Evolutionary conservation across 2,329 filamentous ascomycete species (phyloP).

Genomic region (Scedosporium apiospermum): DNA sequence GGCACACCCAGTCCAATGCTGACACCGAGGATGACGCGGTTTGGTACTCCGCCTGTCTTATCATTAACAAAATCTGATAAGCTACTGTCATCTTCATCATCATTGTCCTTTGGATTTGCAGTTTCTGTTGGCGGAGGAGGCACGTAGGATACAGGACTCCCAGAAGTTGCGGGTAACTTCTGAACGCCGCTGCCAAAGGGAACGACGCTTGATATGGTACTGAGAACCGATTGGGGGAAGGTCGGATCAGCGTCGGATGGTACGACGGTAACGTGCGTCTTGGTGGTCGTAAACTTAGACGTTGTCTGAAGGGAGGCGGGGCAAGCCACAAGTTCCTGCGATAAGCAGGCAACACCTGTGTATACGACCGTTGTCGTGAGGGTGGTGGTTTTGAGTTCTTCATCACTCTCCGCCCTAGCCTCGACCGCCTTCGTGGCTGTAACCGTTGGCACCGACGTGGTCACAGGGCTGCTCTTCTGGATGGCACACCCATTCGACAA

Average conservation of each 20-base stretch:
- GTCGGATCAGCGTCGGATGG: constrained; percentile 25
- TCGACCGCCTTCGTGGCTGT: constrained; percentile 10
- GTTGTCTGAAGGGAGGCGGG: constrained; percentile 39
- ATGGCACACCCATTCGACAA: neutral
- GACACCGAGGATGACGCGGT: constrained; percentile 37
- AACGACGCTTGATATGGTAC: constrained; percentile 21
- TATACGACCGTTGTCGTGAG: constrained; percentile 29
- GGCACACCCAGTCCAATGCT: constrained; percentile 35
- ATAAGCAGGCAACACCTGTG: constrained; percentile 33
- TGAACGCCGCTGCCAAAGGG: constrained; percentile 32
- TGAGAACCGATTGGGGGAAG: constrained; percentile 17
- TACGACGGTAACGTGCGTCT: constrained; percentile 30
- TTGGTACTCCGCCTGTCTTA: constrained; percentile 24
- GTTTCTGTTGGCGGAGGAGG: constrained; percentile 19
- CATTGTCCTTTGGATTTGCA: neutral
- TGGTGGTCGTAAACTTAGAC: constrained; percentile 24
- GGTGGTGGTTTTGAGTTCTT: constrained; percentile 27
- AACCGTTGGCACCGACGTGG: constrained; percentile 14
- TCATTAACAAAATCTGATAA: constrained; percentile 9
- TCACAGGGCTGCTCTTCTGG: neutral
- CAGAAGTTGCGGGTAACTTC: constrained; percentile 26
- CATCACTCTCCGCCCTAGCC: constrained; percentile 11
- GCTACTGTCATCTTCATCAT: constrained; percentile 7
- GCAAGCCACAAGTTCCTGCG: constrained; percentile 34
- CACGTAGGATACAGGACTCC: constrained; percentile 33